These are phyloP conservation scores for Novymonas esmeraldas DNA, from an alignment of 208 protist genomes.

Conservation along the genomic window DNA sequence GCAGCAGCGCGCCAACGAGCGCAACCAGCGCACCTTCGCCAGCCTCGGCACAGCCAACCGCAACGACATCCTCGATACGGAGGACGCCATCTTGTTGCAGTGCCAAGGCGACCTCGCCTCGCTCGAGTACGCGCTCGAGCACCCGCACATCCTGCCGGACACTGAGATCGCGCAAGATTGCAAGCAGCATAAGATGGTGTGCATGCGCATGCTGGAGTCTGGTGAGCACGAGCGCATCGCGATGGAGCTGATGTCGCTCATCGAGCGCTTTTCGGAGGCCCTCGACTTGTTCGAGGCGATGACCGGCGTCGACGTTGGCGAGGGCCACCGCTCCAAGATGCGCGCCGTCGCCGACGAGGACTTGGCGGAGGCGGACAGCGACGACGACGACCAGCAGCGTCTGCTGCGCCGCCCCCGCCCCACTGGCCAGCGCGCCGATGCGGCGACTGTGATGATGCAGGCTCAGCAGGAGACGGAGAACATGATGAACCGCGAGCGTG, in stretches of 20 bases:
- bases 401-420: constrained; percentile 46
- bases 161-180: constrained; percentile 82
- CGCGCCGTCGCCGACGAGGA: constrained; percentile 60
- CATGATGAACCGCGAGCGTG: constrained; percentile 71
- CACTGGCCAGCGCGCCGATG: constrained; percentile 28
- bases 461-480: constrained; percentile 81
- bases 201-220: constrained; percentile 84
- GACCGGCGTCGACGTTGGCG: constrained; percentile 83
- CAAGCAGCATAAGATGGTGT: constrained; percentile 78
- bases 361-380: constrained; percentile 60
- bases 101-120: constrained; percentile 87
- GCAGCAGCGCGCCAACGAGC: constrained; percentile 14
- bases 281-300: constrained; percentile 88
- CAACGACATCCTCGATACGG: constrained; percentile 64
- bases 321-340: constrained; percentile 65
- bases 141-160: constrained; percentile 83
- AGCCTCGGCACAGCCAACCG: constrained; percentile 38
- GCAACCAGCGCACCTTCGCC: constrained; percentile 41
- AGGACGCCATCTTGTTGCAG: constrained; percentile 78
- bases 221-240: constrained; percentile 73
- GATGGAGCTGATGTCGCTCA: constrained; percentile 79
- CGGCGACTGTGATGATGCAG: constrained; percentile 56
- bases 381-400: constrained; percentile 76
- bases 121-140: constrained; percentile 87
- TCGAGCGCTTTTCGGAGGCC: constrained; percentile 80